Base-by-base conservation (phyloP, 208 protist species). In the Crithidia sp. region DNA sequence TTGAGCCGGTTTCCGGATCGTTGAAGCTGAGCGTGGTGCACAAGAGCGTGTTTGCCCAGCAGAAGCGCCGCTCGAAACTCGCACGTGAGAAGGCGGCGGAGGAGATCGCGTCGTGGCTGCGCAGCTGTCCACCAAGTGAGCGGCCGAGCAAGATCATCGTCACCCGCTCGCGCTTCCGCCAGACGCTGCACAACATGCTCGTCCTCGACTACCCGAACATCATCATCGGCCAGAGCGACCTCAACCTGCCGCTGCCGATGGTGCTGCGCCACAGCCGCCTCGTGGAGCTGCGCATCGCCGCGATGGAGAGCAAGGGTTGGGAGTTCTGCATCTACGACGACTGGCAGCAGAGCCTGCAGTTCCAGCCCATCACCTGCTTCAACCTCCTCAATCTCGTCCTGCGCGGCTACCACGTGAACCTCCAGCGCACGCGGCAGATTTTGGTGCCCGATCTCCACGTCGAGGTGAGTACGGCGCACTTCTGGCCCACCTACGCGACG, bases 291-390 rank as follows among this genome's bases (percentile, higher is more conserved):
- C 99, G 99, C 72, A 93, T 99, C 19, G 98, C 98, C 75, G 99
- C 99, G 12, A 99, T 98, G 10, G 98, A 99, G 87, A 99, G 99
- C 55, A 96, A 99, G 69, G 98, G 99, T 77, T 90, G 99, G 67
- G 87, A 99, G 56, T 99, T 99, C 83, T 99, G 99, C 87, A 81
- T 99, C 41, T 99, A 99, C 91, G 99, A 99, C 86, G 99, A 99
- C 88, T 99, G 99, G 99, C 93, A 99, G 49, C 91, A 98, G 67
- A 77, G 71, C 45, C 62, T 90, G 67, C 96, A 96, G 44, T 98
- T 99, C 64, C 98, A 98, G 60, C 94, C 97, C 9, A 99, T 99
- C 89, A 99, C 99, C 17, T 99, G 99, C 57, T 99, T 99, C 85
- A 98, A 97, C 56, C 80, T 99, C 62, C 87, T 99, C 13, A 99